A percentile compares a stretch with the other conserved stretches of the same genome.
phyloP scores from a whole-genome alignment of 257 asterid species.

The Parsonsia alboflavescens region DNA sequence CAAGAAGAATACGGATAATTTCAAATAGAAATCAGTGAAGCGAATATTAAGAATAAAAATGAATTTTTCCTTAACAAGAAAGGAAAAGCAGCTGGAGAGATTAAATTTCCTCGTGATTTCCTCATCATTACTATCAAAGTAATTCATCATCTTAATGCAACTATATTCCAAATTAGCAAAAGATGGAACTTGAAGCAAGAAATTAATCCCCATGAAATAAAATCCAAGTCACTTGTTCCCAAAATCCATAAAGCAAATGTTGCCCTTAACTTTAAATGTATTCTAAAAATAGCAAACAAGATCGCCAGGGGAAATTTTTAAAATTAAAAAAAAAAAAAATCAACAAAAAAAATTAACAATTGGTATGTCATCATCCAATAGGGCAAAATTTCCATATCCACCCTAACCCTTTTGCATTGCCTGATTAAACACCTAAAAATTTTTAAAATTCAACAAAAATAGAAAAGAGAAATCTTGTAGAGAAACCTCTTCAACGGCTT shows the following conservation, averaged over 20 bases:
- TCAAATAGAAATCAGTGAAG: neutral
- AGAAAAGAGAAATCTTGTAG: slow-evolving; percentile 7
- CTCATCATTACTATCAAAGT: neutral
- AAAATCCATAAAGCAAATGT: neutral
- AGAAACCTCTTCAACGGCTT: slow-evolving; percentile 92
- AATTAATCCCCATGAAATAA: neutral
- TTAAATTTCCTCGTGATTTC: neutral
- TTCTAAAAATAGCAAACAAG: slow-evolving; percentile 8
- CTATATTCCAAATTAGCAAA: neutral
- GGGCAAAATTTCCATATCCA: neutral
- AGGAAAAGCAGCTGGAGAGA: neutral
- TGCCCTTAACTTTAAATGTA: neutral
- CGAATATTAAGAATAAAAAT: neutral
- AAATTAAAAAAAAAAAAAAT: neutral
- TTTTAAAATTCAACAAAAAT: neutral
- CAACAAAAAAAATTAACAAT: too few relatives aligned
- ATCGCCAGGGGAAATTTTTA: neutral
- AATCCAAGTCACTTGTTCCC: neutral
- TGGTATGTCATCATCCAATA: slow-evolving; percentile 4
- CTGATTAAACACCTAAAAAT: neutral
- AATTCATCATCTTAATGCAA: neutral
- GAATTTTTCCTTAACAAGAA: neutral
- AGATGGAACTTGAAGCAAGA: neutral
- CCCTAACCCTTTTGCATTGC: neutral
- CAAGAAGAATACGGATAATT: neutral